Evolutionary conservation across 306 rosid species (phyloP), one percentile per base, ranked within the genome.

Genomic region (Gynostemma pentaphyllum): DNA sequence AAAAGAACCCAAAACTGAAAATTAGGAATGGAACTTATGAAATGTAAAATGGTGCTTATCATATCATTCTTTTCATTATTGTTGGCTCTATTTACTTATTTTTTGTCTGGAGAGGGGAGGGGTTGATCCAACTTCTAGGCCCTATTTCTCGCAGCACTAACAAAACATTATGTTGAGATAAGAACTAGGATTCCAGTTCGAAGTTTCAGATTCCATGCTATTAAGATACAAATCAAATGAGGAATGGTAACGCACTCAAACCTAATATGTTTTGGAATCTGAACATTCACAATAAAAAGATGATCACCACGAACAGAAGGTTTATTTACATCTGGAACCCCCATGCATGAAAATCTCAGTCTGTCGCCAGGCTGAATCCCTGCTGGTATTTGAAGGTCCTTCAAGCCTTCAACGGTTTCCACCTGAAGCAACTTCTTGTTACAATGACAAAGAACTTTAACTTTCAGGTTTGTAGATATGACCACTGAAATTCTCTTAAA

Each of bases 341-440:
- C 96, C 83, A 88, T 64, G 23, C 42, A 69, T 4, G 78, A 64
- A 64, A 92, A 66, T 79, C 83, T 88, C 30, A 92, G 83, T 10
- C 83, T 78, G 52, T 86, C 88, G 30, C 98, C 98, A 18, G 96
- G 84, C 75, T 92, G 98, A 82, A 73, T 83, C 46, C 98, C 98
- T 2, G 87, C 70, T 72, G 95, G 96, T 78, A 92, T 86, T 53
- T 56, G 64, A 60, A 92, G 87, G 70, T 88, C 83, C 80, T 73
- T 78, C 57, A 76, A 48, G 74, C 98, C 95, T 57, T 88, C 96
- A 55, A 88, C 85, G 47, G 98, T 92, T 76, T 92, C 95, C 42
- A 92, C 98, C 96, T 92, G 85, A 68, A 71, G 32, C 68, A 57
- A 57, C 21, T 34, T 26, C 66, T 54, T 19, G 24, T 67, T 56